Evolutionary conservation across 257 asterid genomes (phyloP), one percentile per base, ranked within the genome.

Genomic region (Ajuga chamaepitys): DNA sequence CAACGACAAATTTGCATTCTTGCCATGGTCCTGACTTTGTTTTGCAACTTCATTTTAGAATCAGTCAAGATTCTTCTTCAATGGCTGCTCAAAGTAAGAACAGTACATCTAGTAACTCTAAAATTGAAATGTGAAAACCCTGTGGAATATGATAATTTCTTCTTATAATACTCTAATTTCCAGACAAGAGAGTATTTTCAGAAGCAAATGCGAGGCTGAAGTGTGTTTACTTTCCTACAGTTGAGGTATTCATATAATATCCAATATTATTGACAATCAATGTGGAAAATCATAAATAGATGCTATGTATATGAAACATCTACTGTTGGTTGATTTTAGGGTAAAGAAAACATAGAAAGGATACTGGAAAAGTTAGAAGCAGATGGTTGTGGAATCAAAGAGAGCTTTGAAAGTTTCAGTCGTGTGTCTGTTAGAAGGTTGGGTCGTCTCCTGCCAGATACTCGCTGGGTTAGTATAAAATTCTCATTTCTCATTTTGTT

Each of bases 381-480:
- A 35, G 86, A 68, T 72, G 83, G 88, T 11, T 74, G 71, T 68
- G 86, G 75, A 53, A 75, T 58, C 45, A 13, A 74, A 50, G 89
- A 85, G 77, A 78, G 73, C 81, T 89, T 51, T 51, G 84, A 77
- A 66, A 76, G 68, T 55, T 85, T 81, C 53, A 81, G 91, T 56
- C 94, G 82, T 9, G 91, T 89, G 18, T 80, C 94, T 45, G 70
- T 89, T 24, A 78, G 97, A 41, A 75, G 97, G 72, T 63, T 89
- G 79, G 97, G 97, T 53, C 97, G 95, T 52, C 79, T 89, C 58
- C 91, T 89, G 66, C 97, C 97, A 18, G 97, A 89, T 61, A 78
- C 86, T 63, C 94, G 91, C 50, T 87, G 95, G 97, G 97, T 89
- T 44, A 64, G 86, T 78, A 0, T 13, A 67, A 44, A 46, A 44